phyloP scores from a whole-genome alignment of 2,329 filamentous ascomycete species.

The Scytalidium lignicola region DNA sequence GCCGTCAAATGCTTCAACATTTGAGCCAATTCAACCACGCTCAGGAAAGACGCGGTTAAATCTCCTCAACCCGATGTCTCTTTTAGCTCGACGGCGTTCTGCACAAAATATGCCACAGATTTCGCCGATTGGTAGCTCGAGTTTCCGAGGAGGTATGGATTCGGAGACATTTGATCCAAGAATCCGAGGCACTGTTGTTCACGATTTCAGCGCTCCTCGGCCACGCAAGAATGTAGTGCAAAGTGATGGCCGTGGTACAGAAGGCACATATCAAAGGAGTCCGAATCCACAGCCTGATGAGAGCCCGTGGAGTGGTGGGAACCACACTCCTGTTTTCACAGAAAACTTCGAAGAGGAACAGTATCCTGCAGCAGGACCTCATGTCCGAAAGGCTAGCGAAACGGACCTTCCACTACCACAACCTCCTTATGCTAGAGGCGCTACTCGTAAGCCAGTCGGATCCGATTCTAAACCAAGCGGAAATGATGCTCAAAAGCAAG shows the following conservation, averaged over 20 bases:
- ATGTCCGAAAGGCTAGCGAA: constrained; percentile 28
- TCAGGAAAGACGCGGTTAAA: constrained; percentile 27
- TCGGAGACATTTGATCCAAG: constrained; percentile 51
- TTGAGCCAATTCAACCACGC: constrained; percentile 18
- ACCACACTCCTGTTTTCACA: constrained; percentile 48
- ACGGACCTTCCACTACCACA: constrained; percentile 25
- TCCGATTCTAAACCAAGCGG: constrained; percentile 10
- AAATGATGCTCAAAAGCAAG: constrained; percentile 16
- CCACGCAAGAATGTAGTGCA: constrained; percentile 37
- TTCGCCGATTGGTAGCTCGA: constrained; percentile 15
- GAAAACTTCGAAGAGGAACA: constrained; percentile 50
- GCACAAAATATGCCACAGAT: constrained; percentile 25
- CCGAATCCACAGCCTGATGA: constrained; percentile 12
- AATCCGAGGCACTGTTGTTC: constrained; percentile 58
- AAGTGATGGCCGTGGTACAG: constrained; percentile 16
- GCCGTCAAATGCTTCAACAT: constrained; percentile 12
- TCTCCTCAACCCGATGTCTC: constrained; percentile 34
- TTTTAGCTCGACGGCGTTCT: constrained; percentile 27
- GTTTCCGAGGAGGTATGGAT: constrained; percentile 15
- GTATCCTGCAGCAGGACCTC: constrained; percentile 28
- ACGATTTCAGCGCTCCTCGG: constrained; percentile 61
- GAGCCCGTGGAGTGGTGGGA: constrained; percentile 26
- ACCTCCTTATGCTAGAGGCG: constrained; percentile 23
- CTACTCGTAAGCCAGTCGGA: constrained; percentile 14
- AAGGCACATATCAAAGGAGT: constrained; percentile 17